Evolutionary conservation across 108 stramenopile species (phyloP).

Genomic region (Stephanodiscus triporus): DNA sequence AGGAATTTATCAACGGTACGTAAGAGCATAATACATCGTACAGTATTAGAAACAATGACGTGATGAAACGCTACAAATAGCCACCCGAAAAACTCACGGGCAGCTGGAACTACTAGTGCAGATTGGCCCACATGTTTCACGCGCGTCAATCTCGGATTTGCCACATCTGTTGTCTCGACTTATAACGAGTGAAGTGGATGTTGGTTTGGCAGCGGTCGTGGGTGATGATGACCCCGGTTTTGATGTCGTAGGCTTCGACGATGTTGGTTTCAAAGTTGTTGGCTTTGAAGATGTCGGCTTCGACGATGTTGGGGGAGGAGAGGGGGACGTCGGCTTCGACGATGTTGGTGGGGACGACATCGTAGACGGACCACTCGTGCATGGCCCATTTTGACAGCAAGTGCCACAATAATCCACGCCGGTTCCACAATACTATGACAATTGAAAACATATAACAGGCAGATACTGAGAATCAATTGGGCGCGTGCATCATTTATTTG

Average conservation of each 20-base stretch:
- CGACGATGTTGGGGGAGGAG: too few relatives aligned
- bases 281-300: too few relatives aligned
- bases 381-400: slow-evolving; percentile 15
- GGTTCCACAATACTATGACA: slow-evolving; percentile 10
- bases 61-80: too few relatives aligned
- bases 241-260: neutral
- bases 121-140: slow-evolving; percentile 11
- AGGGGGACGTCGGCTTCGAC: too few relatives aligned
- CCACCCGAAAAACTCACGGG: too few relatives aligned
- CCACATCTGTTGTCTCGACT: slow-evolving; percentile 10
- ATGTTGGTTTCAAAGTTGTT: neutral
- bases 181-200: neutral
- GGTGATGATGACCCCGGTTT: neutral
- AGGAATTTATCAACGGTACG: too few relatives aligned
- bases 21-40: too few relatives aligned
- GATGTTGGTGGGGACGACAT: too few relatives aligned
- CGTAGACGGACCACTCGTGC: neutral
- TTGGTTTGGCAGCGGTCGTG: neutral
- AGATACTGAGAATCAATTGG: neutral
- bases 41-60: too few relatives aligned
- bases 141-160: slow-evolving; percentile 25
- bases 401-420: neutral
- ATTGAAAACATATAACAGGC: too few relatives aligned
- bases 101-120: slow-evolving; percentile 5
- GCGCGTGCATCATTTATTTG: neutral